A percentile compares a stretch with the other conserved stretches of the same genome.
phyloP scores from a whole-genome alignment of 495 filamentous ascomycete species.

The Aspergillus saccharolyticus region DNA sequence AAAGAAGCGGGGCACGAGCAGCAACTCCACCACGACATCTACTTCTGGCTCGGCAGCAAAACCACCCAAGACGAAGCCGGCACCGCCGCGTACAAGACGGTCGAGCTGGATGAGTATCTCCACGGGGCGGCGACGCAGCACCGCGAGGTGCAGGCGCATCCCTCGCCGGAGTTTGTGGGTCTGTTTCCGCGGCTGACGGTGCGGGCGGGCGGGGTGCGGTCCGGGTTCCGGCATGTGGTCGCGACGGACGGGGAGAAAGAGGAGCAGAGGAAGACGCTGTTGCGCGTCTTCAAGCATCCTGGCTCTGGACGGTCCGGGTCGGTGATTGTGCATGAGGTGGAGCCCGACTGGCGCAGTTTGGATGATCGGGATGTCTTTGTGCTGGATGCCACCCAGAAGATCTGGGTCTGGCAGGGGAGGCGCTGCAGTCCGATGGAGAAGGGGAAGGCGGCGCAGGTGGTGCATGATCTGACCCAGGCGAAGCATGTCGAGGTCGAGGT shows the following conservation, averaged over 20 bases:
- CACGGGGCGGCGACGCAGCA: slow-evolving; percentile 55
- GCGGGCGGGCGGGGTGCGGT: slow-evolving; percentile 52
- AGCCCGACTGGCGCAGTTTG: slow-evolving; percentile 54
- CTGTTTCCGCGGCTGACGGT: slow-evolving; percentile 54
- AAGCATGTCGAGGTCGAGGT: slow-evolving; percentile 60
- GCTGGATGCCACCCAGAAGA: slow-evolving; percentile 53
- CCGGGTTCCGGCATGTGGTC: slow-evolving; percentile 56
- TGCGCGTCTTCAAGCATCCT: slow-evolving; percentile 55
- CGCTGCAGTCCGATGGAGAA: slow-evolving; percentile 62
- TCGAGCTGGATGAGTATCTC: slow-evolving; percentile 60
- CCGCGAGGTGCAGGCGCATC: slow-evolving; percentile 51
- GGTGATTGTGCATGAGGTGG: slow-evolving; percentile 56
- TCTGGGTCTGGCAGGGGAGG: slow-evolving; percentile 62
- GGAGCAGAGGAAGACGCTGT: slow-evolving; percentile 39
- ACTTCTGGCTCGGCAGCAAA: slow-evolving; percentile 57
- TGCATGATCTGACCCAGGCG: slow-evolving; percentile 55
- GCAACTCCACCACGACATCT: slow-evolving; percentile 51
- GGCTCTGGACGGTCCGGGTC: slow-evolving; percentile 32
- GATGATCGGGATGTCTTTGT: slow-evolving; percentile 61
- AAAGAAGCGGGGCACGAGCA: slow-evolving; percentile 25
- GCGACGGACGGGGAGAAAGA: slow-evolving; percentile 42
- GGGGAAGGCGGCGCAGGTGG: slow-evolving; percentile 57
- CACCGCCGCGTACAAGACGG: slow-evolving; percentile 61
- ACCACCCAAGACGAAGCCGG: slow-evolving; percentile 60
- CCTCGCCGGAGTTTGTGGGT: slow-evolving; percentile 51